Evolutionary conservation across 2,329 filamentous ascomycete genomes (phyloP).

Genomic region (Colletotrichum filicis): DNA sequence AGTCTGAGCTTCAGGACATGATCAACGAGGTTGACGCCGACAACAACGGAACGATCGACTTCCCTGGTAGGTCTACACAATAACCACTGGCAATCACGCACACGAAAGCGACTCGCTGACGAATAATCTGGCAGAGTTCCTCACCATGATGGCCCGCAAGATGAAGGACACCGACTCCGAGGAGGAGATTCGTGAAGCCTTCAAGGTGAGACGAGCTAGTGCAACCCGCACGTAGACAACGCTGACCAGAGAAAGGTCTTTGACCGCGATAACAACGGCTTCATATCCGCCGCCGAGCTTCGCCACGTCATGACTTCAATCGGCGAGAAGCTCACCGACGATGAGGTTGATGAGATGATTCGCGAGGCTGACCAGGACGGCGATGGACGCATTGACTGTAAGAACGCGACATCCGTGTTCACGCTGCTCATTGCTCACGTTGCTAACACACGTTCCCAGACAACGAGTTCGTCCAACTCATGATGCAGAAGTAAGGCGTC

Average conservation of each 20-base stretch:
- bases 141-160: slow-evolving; percentile 94
- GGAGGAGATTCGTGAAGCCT: slow-evolving; percentile 89
- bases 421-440: not conserved
- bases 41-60: slow-evolving; percentile 93
- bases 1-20: slow-evolving; percentile 92
- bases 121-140: slow-evolving; percentile 73
- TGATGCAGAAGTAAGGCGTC: slow-evolving; percentile 87
- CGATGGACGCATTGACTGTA: slow-evolving; percentile 90
- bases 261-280: slow-evolving; percentile 91
- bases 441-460: slow-evolving; percentile 58
- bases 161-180: slow-evolving; percentile 95
- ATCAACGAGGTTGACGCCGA: slow-evolving; percentile 94
- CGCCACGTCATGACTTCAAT: slow-evolving; percentile 94
- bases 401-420: slow-evolving; percentile 42
- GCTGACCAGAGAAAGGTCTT: slow-evolving; percentile 66
- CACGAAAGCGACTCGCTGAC: slow-evolving; percentile 40
- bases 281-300: slow-evolving; percentile 88
- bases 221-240: not conserved
- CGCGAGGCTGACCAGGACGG: slow-evolving; percentile 91
- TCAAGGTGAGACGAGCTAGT: slow-evolving; percentile 70
- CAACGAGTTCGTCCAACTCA: slow-evolving; percentile 93
- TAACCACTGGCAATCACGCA: not conserved
- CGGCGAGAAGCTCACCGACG: slow-evolving; percentile 89
- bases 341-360: slow-evolving; percentile 95
- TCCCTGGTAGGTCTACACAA: slow-evolving; percentile 73